These are phyloP conservation scores for Fusarium oligoseptatum DNA, from an alignment of 2,329 filamentous ascomycete genomes.

Conservation along the genomic window DNA sequence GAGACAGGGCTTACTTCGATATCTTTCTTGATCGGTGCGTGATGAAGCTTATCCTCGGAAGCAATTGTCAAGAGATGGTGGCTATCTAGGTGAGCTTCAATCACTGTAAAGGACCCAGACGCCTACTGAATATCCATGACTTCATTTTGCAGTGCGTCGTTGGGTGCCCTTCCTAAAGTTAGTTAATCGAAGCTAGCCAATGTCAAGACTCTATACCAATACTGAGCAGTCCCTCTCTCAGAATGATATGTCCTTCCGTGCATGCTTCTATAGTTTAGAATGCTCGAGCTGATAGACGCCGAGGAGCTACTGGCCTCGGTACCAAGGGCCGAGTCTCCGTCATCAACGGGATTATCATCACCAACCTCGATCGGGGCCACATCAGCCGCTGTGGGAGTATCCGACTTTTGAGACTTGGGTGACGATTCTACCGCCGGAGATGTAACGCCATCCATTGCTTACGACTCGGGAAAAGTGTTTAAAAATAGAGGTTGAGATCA, in stretches of 20 bases:
- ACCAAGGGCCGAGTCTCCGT: neutral
- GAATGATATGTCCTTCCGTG: conserved; percentile 1
- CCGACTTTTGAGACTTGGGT: neutral
- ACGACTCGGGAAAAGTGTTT: neutral
- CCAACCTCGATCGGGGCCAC: neutral
- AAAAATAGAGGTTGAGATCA: neutral
- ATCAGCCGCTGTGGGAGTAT: neutral
- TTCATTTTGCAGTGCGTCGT: conserved; percentile 12
- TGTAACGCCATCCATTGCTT: neutral
- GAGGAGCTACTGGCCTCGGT: neutral
- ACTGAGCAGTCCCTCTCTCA: neutral
- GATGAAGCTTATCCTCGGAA: conserved; percentile 1
- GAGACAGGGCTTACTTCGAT: neutral
- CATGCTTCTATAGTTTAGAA: neutral
- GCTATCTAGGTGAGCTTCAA: neutral
- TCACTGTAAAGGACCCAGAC: too few species aligned
- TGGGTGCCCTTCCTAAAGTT: conserved; percentile 1
- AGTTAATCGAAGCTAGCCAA: neutral
- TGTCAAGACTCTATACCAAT: neutral
- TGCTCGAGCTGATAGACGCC: neutral
- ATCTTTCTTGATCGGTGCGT: conserved; percentile 3
- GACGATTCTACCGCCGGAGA: neutral
- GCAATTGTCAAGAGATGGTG: conserved; percentile 4
- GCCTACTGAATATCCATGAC: conserved; percentile 16
- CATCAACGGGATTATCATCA: neutral